These are phyloP conservation scores for Dactylellina parvicollis DNA, from an alignment of 2,329 filamentous ascomycete genomes.

Conservation along the genomic window DNA sequence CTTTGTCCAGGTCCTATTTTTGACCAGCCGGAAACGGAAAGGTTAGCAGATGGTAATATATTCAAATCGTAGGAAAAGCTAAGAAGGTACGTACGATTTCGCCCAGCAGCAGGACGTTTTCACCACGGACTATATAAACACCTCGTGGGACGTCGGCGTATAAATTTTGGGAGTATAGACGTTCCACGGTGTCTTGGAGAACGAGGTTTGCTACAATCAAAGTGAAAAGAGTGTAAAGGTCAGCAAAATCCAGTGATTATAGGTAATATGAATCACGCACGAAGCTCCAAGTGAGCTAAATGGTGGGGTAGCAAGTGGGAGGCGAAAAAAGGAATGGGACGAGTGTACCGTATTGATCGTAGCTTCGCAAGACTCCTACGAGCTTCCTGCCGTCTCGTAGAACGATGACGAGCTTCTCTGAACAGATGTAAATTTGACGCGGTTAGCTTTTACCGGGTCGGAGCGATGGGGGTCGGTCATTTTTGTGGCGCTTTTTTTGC, in stretches of 20 bases:
- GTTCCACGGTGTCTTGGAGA: slow-evolving; percentile 89
- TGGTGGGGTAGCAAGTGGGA: not conserved
- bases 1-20: slow-evolving; percentile 80
- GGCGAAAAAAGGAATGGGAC: not conserved
- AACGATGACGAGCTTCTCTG: slow-evolving; percentile 93
- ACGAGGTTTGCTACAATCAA: slow-evolving; percentile 81
- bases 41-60: not conserved
- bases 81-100: slow-evolving; percentile 70
- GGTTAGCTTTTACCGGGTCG: slow-evolving; percentile 31
- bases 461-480: too few species aligned
- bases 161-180: slow-evolving; percentile 77
- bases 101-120: slow-evolving; percentile 94
- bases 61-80: not conserved
- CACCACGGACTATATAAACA: slow-evolving; percentile 89
- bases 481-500: too few species aligned
- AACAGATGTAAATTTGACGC: slow-evolving; percentile 22
- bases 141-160: slow-evolving; percentile 88
- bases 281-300: slow-evolving; percentile 8
- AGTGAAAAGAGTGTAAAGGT: not conserved
- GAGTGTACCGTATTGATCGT: slow-evolving; percentile 91
- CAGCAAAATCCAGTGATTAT: not conserved
- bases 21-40: not conserved
- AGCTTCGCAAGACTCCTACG: slow-evolving; percentile 89
- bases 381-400: slow-evolving; percentile 93
- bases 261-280: not conserved